Evolutionary conservation across 1,284 basidiomycete genomes (phyloP).

Genomic region (Cutaneotrichosporon mucoides): DNA sequence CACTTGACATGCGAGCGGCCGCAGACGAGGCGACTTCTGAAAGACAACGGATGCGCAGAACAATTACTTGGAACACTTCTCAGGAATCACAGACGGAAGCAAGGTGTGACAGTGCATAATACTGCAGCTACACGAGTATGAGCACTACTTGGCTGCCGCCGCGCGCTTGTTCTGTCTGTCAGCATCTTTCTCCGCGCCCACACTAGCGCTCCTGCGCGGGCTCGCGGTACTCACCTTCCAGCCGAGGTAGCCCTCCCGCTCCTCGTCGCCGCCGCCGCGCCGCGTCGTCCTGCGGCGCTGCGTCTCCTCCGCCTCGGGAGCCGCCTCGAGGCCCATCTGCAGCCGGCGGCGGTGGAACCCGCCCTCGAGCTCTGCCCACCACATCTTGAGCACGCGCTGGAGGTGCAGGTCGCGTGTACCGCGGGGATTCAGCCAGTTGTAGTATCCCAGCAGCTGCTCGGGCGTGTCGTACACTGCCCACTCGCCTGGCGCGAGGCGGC

Average conservation of each 20-base stretch:
- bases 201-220: too few species aligned
- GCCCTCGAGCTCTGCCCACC: slow-evolving; percentile 77
- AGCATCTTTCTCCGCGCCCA: background rate
- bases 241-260: slow-evolving; percentile 28
- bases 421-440: slow-evolving; percentile 86
- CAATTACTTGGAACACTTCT: too few species aligned
- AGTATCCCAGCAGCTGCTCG: slow-evolving; percentile 78
- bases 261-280: slow-evolving; percentile 21
- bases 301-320: slow-evolving; percentile 1
- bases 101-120: background rate
- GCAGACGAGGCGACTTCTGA: too few species aligned
- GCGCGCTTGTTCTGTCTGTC: slow-evolving; percentile 8
- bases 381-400: slow-evolving; percentile 71
- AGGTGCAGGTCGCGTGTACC: slow-evolving; percentile 82
- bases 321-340: slow-evolving; percentile 27
- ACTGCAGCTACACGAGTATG: background rate
- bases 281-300: slow-evolving; percentile 17
- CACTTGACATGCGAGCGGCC: too few species aligned
- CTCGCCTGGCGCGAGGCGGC: slow-evolving; percentile 66
- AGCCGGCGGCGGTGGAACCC: slow-evolving; percentile 57
- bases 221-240: slow-evolving; percentile 32
- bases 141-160: slow-evolving; percentile 1
- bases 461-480: slow-evolving; percentile 86
- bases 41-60: too few species aligned
- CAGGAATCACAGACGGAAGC: too few species aligned